A percentile compares a stretch with the other conserved stretches of the same genome.
phyloP scores from a whole-genome alignment of 805 yeast genomes.

The Myxozyma vanderwaltii region DNA sequence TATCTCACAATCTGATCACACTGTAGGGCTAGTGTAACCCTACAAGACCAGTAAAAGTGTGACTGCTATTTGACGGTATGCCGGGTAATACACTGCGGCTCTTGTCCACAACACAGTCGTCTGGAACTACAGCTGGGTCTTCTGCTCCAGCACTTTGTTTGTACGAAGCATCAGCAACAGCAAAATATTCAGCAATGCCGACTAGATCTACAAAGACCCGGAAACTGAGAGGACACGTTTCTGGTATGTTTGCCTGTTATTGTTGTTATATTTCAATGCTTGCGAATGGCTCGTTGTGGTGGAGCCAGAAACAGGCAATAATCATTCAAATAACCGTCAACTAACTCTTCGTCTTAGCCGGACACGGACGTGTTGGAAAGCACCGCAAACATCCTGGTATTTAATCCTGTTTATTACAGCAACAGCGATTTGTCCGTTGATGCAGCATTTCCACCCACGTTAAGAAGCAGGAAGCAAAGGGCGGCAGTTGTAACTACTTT shows the following conservation, averaged over 20 bases:
- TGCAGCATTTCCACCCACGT: no score
- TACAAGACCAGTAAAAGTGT: not conserved
- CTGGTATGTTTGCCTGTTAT: slow-evolving; percentile 69
- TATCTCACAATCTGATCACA: not conserved
- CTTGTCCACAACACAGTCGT: not conserved
- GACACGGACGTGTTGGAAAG: slow-evolving; percentile 99
- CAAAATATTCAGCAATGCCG: slow-evolving; percentile 34
- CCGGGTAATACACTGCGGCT: not conserved
- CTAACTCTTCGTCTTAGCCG: slow-evolving; percentile 63
- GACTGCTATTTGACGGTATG: not conserved
- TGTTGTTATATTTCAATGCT: not conserved
- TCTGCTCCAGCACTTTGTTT: not conserved
- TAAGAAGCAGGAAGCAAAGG: no score
- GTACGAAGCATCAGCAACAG: slow-evolving; percentile 7
- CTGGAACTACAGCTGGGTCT: not conserved
- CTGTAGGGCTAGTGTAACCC: not conserved
- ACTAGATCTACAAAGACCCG: slow-evolving; percentile 69
- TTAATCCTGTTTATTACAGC: not conserved
- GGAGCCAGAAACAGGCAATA: not conserved
- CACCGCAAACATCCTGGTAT: slow-evolving; percentile 98
- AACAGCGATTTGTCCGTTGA: not conserved
- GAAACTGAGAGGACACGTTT: slow-evolving; percentile 99
- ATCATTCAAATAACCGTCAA: slow-evolving; percentile 31
- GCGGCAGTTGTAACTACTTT: no score
- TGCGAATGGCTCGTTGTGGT: not conserved